Conservation (phyloP, 2,329 filamentous ascomycete genomes). For the Monosporascus sp. region DNA sequence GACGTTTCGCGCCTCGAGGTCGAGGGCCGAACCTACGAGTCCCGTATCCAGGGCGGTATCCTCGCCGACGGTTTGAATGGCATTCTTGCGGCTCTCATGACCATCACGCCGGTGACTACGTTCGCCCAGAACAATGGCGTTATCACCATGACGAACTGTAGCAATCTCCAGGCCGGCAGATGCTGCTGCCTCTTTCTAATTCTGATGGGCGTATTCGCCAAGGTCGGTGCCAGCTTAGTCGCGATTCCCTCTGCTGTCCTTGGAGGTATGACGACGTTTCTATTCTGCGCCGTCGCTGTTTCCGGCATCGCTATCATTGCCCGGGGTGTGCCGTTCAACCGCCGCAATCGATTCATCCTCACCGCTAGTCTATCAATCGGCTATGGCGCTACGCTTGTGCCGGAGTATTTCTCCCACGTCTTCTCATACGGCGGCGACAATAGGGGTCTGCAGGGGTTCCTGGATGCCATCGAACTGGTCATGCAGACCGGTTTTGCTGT, state of each 20-base stretch:
- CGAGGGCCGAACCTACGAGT: constrained; percentile 67
- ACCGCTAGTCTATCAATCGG: constrained; percentile 71
- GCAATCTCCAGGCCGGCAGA: constrained; percentile 76
- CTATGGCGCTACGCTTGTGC: constrained; percentile 63
- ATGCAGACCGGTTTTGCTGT: constrained; percentile 74
- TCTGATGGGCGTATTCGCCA: constrained; percentile 77
- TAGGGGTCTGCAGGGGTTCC: constrained; percentile 64
- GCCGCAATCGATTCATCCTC: constrained; percentile 76
- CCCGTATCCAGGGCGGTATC: constrained; percentile 72
- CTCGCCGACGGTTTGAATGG: constrained; percentile 75
- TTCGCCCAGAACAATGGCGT: constrained; percentile 86
- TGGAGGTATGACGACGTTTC: constrained; percentile 73
- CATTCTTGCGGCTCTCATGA: constrained; percentile 69
- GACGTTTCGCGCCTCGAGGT: constrained; percentile 75
- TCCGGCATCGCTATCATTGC: constrained; percentile 74
- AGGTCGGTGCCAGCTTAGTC: constrained; percentile 75
- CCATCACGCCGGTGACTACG: constrained; percentile 73
- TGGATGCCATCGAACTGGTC: constrained; percentile 67
- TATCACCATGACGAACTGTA: constrained; percentile 75
- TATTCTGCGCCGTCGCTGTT: constrained; percentile 72
- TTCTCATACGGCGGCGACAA: constrained; percentile 70
- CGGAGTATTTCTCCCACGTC: constrained; percentile 63
- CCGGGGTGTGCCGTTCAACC: constrained; percentile 65
- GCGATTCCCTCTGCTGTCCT: constrained; percentile 66
- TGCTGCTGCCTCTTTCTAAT: constrained; percentile 72